Evolutionary conservation across 768 basidiomycete species (phyloP), one percentile per base, ranked within the genome.

Genomic region (Chalciporus pseudorubinellus): DNA sequence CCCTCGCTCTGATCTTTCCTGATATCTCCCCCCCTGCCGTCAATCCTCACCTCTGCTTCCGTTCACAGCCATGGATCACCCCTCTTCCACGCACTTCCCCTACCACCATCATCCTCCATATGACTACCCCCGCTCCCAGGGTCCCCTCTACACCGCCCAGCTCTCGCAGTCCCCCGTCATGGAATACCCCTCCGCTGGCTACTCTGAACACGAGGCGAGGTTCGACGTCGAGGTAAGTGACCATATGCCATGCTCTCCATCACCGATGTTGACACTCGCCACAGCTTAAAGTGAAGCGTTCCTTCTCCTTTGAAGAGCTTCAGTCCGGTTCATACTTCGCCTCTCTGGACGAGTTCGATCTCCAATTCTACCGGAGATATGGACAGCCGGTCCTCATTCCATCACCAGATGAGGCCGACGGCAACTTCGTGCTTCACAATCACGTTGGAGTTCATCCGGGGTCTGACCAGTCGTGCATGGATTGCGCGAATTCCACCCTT

Each of bases 271-370:
- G 6, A 6, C 18, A 13, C 18, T n/a, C 33, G 20, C 45, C 49
- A 38, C 50, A 69, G 67, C 57, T 69, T 42, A 66, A 57, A 3
- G 66, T 67, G 0, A 68, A 63, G 24, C 67, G 67, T 12, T 55
- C 67, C 34, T 69, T 69, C 36, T 60, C 67, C 1, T 69, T 71
- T 44, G 68, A 69, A 44, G 69, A 69, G 48, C 63, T 69, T 19
- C 69, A 69, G 43, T 69, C 69, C 0, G 69, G 67, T 19, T 51
- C 69, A 3, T 69, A 61, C 63, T 62, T 69, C 31, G 44, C 49
- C 1, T 54, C 56, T 7, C 49, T 69, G 8, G 69, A 71, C 58
- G 68, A 69, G 36, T 67, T 65, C 10, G 68, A 69, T 49, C 44
- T 69, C 2, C 60, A 69, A 18, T 69, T 69, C 50, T 70, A 65